Base-by-base conservation (phyloP, 2,329 filamentous ascomycete genomes). In the Aspergillus novofumigatus region DNA sequence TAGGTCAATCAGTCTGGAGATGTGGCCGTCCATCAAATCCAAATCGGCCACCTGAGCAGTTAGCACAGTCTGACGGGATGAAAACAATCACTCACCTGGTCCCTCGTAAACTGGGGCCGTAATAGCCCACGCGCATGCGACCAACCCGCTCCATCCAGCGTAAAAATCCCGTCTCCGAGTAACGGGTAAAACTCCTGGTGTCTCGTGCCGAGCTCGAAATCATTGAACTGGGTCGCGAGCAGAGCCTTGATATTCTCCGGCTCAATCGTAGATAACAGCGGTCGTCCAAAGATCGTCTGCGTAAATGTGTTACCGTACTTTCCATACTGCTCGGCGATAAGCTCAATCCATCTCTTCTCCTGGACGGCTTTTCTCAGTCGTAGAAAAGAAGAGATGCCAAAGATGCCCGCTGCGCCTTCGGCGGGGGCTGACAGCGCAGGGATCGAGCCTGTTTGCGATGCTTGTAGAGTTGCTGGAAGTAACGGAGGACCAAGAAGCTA, bases 51-150 rank as follows among this genome's bases (percentile, higher is more conserved):
- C 69, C 65, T 71, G 49, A 38, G 14, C 10, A 11, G 3, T 49
- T 17, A 38, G 32, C 32, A 17, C 32, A n/a, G 32, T 17, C 1
- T 4, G 14, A 17, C 2, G 14, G 1, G 32, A 38, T 26, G 25
- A 4, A 3, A 25, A 2, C 7, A 14, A 20, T 8, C 25, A 8
- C 86, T 86, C 23, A 96, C 84, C 48, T 92, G 88, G 69, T 95
- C 89, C 66, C 88, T 88, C 62, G 91, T 86, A 73, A 97, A 96
- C 68, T 94, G 91, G 0, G 92, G 92, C 8, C 92, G 82, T 63
- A 97, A 85, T 60, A 96, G 78, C 61, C 90, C 87, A 4, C 92
- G 83, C 51, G 87, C 90, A 63, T 84, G 82, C 65, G 92, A 88
- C 92, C 92, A 97, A 47, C 82, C 76, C 4, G 85, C 78, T 2